Evolutionary conservation across 495 filamentous ascomycete genomes (phyloP).

Genomic region (Hypomontagnella submonticulosa): DNA sequence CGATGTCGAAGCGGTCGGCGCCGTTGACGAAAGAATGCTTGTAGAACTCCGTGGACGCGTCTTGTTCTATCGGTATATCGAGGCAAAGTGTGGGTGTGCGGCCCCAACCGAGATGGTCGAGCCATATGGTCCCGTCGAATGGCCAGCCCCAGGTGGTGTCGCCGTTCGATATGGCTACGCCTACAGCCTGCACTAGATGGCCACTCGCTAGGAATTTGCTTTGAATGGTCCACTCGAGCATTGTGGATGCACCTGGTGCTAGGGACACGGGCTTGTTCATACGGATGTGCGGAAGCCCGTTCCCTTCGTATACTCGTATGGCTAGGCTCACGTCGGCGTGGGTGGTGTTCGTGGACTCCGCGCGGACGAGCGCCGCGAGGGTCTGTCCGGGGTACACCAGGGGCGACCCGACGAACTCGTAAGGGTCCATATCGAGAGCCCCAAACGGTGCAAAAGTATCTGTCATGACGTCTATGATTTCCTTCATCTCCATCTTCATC

Average conservation of each 20-base stretch:
- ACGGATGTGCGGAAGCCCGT: slow-evolving; percentile 25
- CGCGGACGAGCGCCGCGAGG: slow-evolving; percentile 22
- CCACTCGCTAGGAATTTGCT: slow-evolving; percentile 21
- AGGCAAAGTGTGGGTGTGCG: slow-evolving; percentile 41
- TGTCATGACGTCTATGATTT: slow-evolving; percentile 31
- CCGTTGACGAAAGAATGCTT: slow-evolving; percentile 44
- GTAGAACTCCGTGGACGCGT: slow-evolving; percentile 31
- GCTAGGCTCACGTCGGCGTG: slow-evolving; percentile 9
- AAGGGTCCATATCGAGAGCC: slow-evolving; percentile 21
- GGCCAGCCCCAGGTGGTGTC: not conserved
- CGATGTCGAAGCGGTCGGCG: slow-evolving; percentile 34
- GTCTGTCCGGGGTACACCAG: slow-evolving; percentile 47
- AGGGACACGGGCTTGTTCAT: slow-evolving; percentile 1
- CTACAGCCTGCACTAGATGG: slow-evolving; percentile 44
- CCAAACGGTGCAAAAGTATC: slow-evolving; percentile 44
- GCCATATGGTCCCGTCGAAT: slow-evolving; percentile 35
- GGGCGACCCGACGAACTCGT: slow-evolving; percentile 44
- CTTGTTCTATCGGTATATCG: not conserved
- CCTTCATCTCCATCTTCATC: not conserved
- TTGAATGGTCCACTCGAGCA: slow-evolving; percentile 41
- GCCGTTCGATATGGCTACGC: slow-evolving; percentile 24
- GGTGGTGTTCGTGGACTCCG: slow-evolving; percentile 6
- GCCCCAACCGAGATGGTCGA: slow-evolving; percentile 39
- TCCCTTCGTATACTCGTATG: slow-evolving; percentile 33
- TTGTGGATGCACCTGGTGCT: not conserved